Evolutionary conservation across 495 filamentous ascomycete genomes (phyloP).

Genomic region (Daldinia loculata): DNA sequence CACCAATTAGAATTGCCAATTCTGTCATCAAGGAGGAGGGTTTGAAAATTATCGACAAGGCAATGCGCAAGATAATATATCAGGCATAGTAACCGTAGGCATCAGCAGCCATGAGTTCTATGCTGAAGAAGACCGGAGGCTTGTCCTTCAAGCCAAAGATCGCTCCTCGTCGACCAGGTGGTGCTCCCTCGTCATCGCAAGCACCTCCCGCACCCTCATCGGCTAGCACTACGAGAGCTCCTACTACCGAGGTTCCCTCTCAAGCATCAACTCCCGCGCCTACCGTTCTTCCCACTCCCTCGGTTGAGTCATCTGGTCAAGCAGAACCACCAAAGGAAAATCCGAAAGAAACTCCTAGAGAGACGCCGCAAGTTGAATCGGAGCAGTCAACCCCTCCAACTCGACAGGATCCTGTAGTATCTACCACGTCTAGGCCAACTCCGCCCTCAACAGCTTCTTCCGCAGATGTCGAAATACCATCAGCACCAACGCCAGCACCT

Average conservation of each 20-base stretch:
- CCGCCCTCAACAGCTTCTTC: constrained; percentile 11
- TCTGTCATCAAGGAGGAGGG: neutral
- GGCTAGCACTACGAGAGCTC: constrained; percentile 20
- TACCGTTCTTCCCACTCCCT: constrained; percentile 16
- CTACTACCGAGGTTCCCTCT: constrained; percentile 30
- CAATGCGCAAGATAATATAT: constrained; percentile 18
- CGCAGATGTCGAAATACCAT: constrained; percentile 25
- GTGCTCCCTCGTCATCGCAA: constrained; percentile 28
- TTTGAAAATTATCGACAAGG: constrained; percentile 7
- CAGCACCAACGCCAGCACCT: constrained; percentile 41
- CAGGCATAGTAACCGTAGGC: constrained; percentile 27
- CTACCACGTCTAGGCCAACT: neutral
- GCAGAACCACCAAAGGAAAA: neutral
- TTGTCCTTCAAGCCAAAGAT: constrained; percentile 56
- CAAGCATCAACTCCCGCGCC: constrained; percentile 33
- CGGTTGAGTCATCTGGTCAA: constrained; percentile 21
- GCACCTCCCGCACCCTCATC: constrained; percentile 25
- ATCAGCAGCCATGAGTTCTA: constrained; percentile 48
- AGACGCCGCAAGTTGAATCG: constrained; percentile 3
- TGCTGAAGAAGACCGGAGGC: constrained; percentile 57
- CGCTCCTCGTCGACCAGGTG: constrained; percentile 38
- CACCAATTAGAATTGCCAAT: constrained; percentile 1
- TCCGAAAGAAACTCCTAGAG: constrained; percentile 14
- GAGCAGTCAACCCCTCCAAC: neutral
- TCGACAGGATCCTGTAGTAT: constrained; percentile 1